phyloP scores from a whole-genome alignment of 164 flowering plant genomes.

The Sextonia rubra region DNA sequence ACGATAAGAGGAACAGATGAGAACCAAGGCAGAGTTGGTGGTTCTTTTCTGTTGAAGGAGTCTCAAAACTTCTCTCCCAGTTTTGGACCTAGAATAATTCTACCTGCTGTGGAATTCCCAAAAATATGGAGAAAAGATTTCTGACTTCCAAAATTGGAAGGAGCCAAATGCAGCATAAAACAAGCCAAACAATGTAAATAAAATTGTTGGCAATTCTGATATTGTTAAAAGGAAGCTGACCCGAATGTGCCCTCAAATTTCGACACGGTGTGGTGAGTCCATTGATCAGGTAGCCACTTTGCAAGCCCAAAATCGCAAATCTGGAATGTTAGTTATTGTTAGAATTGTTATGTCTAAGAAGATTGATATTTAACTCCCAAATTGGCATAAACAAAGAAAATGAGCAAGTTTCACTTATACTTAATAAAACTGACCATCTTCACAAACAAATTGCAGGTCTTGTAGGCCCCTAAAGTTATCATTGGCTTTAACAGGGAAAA shows the following conservation, averaged over 20 bases:
- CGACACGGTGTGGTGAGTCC: constrained; percentile 81
- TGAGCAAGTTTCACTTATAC: neutral
- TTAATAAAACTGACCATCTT: too few relatives aligned
- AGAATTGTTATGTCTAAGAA: neutral
- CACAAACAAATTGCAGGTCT: too few relatives aligned
- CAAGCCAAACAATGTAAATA: neutral
- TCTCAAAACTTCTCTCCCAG: too few relatives aligned
- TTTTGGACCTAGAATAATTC: neutral
- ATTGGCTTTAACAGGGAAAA: too few relatives aligned
- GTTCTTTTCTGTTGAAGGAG: neutral
- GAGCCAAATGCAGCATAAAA: neutral
- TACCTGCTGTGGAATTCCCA: neutral
- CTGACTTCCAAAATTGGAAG: neutral
- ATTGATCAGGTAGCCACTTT: constrained; percentile 93
- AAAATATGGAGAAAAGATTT: neutral
- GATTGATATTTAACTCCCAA: neutral
- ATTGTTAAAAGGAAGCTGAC: constrained; percentile 33
- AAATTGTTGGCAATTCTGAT: neutral
- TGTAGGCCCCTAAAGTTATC: too few relatives aligned
- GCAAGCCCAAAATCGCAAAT: constrained; percentile 97
- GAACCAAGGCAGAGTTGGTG: neutral
- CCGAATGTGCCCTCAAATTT: constrained; percentile 94
- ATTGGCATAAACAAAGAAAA: too few relatives aligned
- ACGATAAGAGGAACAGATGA: constrained; percentile 2
- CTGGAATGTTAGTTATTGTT: constrained; percentile 33